phyloP scores from a whole-genome alignment of 768 basidiomycete genomes.

The Dendrothele bispora region DNA sequence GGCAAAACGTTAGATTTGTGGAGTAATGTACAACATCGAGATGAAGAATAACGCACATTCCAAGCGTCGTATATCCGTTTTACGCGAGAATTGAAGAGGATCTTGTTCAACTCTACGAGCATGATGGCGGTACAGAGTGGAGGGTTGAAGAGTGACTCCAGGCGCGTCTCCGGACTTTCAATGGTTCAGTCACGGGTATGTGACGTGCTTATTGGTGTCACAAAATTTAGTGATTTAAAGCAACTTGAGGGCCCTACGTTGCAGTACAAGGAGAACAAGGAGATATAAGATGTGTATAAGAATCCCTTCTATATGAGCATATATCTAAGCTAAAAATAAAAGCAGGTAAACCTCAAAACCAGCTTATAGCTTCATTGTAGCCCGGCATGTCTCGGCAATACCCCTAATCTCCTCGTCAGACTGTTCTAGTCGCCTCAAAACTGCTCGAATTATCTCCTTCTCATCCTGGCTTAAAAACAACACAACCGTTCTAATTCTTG shows the following conservation, averaged over 20 bases:
- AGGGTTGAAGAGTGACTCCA: constrained; percentile 1
- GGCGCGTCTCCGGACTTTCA: neutral
- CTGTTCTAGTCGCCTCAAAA: constrained; percentile 44
- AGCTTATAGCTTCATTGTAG: too few species aligned
- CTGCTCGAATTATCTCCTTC: constrained; percentile 43
- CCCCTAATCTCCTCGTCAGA: too few species aligned
- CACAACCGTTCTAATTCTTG: constrained; percentile 62
- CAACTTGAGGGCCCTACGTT: neutral
- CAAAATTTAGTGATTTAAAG: neutral
- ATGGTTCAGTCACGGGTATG: neutral
- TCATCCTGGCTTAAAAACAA: constrained; percentile 63
- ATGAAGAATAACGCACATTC: constrained; percentile 44
- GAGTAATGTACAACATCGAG: constrained; percentile 8
- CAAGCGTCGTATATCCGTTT: constrained; percentile 61
- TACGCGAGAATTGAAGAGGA: constrained; percentile 54
- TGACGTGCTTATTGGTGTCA: neutral
- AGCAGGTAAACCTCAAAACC: too few species aligned
- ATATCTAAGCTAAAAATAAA: too few species aligned
- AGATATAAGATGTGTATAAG: neutral
- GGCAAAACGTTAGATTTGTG: constrained; percentile 8
- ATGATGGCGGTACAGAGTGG: constrained; percentile 34
- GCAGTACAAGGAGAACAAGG: neutral
- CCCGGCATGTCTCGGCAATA: too few species aligned
- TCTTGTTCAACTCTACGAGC: constrained; percentile 74
- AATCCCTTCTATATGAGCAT: too few species aligned